Conservation (phyloP, 2,329 filamentous ascomycete species). For the Harringtonia aguacate region DNA sequence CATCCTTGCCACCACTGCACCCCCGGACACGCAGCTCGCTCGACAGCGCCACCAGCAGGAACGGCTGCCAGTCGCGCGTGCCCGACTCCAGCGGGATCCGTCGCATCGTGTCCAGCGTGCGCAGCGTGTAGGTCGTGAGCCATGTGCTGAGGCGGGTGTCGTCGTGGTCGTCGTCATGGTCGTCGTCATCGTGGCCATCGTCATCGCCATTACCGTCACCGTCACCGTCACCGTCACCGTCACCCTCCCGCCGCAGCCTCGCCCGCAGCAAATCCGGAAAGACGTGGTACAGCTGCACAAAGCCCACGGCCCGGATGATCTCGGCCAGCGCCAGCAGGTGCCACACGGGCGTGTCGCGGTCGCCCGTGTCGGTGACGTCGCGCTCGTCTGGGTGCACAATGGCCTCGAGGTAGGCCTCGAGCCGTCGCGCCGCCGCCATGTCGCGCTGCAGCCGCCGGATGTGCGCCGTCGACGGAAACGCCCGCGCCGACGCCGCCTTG, state of each 20-base stretch:
- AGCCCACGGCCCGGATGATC: constrained; percentile 38
- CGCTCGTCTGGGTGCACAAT: constrained; percentile 33
- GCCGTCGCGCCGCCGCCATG: constrained; percentile 22
- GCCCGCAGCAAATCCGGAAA: constrained; percentile 39
- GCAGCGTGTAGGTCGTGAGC: constrained; percentile 39
- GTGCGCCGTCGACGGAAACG: constrained; percentile 21
- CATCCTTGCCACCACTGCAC: neutral
- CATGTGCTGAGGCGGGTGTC: constrained; percentile 26
- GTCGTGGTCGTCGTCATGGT: neutral
- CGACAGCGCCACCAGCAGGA: constrained; percentile 37
- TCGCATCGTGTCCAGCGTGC: constrained; percentile 36
- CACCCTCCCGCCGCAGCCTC: constrained; percentile 24
- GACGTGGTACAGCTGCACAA: constrained; percentile 42
- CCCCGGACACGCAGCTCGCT: constrained; percentile 35
- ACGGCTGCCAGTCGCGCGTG: constrained; percentile 40
- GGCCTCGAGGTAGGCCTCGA: constrained; percentile 36
- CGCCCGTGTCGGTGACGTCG: constrained; percentile 38
- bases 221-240: too few relatives aligned
- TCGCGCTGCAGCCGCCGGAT: constrained; percentile 19
- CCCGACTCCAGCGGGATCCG: constrained; percentile 39
- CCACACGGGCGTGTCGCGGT: constrained; percentile 38
- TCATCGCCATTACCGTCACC: constrained; percentile 8
- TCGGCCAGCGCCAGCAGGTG: constrained; percentile 42
- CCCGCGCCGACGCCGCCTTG: constrained; percentile 17
- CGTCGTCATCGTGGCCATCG: constrained; percentile 11